Evolutionary conservation across 805 yeast genomes (phyloP).

Genomic region (Metschnikowia gruessii): DNA sequence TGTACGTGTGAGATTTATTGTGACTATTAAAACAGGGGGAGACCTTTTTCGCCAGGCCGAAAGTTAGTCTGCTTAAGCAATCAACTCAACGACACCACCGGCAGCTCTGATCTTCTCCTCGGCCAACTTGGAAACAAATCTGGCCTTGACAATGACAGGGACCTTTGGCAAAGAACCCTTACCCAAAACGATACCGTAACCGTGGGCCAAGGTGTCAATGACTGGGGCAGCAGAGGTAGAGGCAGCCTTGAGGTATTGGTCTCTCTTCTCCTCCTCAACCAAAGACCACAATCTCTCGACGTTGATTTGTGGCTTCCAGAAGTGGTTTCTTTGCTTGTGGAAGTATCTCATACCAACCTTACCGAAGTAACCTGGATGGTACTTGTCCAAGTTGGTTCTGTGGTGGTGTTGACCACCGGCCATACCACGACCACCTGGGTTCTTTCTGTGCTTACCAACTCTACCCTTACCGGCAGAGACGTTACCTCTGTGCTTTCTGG

Average conservation of each 20-base stretch:
- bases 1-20: conserved; percentile 15
- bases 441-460: conserved; percentile 99
- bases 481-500: conserved; percentile 99
- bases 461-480: conserved; percentile 99
- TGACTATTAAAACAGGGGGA: conserved; percentile 21
- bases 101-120: conserved; percentile 99
- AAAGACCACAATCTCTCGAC: conserved; percentile 98
- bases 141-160: conserved; percentile 98
- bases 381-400: conserved; percentile 99
- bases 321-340: conserved; percentile 92
- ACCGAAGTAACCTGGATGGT: conserved; percentile 99
- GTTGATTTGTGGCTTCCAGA: conserved; percentile 98
- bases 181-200: conserved; percentile 99
- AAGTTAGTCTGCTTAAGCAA: conserved; percentile 63
- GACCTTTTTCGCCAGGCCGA: conserved; percentile 2
- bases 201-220: conserved; percentile 98
- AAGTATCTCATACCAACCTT: conserved; percentile 99
- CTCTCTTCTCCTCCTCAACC: conserved; percentile 91
- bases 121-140: conserved; percentile 98
- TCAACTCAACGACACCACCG: conserved; percentile 99
- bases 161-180: conserved; percentile 98
- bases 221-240: conserved; percentile 94
- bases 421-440: conserved; percentile 99
- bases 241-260: conserved; percentile 82
- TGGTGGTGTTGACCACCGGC: conserved; percentile 99